Evolutionary conservation across 2,329 filamentous ascomycete genomes (phyloP), one percentile per base, ranked within the genome.

Genomic region (Phoma sp.): DNA sequence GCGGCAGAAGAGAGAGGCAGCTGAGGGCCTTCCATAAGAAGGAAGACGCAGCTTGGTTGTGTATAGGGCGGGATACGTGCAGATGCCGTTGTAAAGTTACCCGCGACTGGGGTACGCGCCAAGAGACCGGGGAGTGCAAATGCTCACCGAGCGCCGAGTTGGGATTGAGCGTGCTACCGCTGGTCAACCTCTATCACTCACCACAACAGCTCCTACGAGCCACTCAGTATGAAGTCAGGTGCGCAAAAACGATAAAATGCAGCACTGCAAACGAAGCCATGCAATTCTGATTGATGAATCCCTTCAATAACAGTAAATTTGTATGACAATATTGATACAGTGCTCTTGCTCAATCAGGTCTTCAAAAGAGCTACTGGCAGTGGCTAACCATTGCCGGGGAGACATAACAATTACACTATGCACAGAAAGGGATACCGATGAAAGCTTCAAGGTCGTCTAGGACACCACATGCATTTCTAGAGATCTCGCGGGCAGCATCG

Each of bases 11-110:
- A 55, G 58, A 55, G 49, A 43, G 35, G 27, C 46, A 52, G 55
- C 47, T 58, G 51, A n/a, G 57, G 42, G 61, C 56, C 67, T 66
- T 70, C 72, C 72, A 75, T 74, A 66, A 61, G 71, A 65, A 61
- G 64, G 64, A 60, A 58, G 59, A 51, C 41, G 42, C 40, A 49
- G 52, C 32, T 36, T 25, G 46, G 24, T 30, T 32, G 40, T 42
- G 13, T 30, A 18, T 37, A 30, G 14, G 25, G 11, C 42, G 24
- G 29, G 30, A 35, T 23, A 29, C 44, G 27, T 40, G 41, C 42
- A 42, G 36, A 30, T 22, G 29, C 40, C 27, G 30, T 29, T 44
- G 43, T 43, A 61, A 54, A 61, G 54, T 56, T 46, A 27, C 40
- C 40, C 27, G 39, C 22, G 30, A 18, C 52, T 37, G 52, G 45